phyloP scores from a whole-genome alignment of 495 filamentous ascomycete genomes.

The Xylaria grammica region DNA sequence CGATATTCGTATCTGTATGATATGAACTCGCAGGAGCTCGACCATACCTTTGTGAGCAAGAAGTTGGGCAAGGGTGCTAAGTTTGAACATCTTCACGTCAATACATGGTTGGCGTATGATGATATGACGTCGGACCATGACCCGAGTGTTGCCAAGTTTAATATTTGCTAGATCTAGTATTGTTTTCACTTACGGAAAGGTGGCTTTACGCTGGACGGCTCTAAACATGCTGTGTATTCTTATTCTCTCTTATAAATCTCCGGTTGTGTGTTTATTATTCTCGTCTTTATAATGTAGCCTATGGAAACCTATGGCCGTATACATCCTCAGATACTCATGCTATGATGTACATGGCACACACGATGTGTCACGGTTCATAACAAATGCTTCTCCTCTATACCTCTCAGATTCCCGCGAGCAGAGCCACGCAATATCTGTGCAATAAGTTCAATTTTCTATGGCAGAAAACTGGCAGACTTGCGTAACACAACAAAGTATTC shows the following conservation, averaged over 20 bases:
- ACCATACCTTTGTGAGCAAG: slow-evolving; percentile 64
- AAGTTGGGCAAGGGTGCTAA: slow-evolving; percentile 27
- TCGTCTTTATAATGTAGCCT: no score
- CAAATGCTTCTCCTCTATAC: no score
- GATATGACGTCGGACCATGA: slow-evolving; percentile 63
- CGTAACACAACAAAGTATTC: not conserved
- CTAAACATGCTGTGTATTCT: slow-evolving; percentile 7
- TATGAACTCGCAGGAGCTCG: slow-evolving; percentile 61
- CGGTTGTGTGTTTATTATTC: no score
- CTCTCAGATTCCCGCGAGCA: no score
- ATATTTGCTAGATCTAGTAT: slow-evolving; percentile 48
- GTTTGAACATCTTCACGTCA: slow-evolving; percentile 31
- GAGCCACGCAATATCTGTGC: no score
- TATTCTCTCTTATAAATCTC: no score
- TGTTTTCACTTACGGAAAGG: not conserved
- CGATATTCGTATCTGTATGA: slow-evolving; percentile 66
- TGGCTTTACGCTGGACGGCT: slow-evolving; percentile 7
- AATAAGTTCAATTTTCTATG: no score
- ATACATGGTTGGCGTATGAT: slow-evolving; percentile 59
- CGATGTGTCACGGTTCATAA: no score
- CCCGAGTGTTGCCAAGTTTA: slow-evolving; percentile 59
- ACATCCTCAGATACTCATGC: no score
- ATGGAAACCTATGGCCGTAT: no score
- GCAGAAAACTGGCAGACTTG: no score
- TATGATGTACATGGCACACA: no score